Percentiles rank a stretch among this genome's conserved stretches.
Conservation (phyloP, 495 filamentous ascomycete genomes). For the Haplographium delicatum region DNA sequence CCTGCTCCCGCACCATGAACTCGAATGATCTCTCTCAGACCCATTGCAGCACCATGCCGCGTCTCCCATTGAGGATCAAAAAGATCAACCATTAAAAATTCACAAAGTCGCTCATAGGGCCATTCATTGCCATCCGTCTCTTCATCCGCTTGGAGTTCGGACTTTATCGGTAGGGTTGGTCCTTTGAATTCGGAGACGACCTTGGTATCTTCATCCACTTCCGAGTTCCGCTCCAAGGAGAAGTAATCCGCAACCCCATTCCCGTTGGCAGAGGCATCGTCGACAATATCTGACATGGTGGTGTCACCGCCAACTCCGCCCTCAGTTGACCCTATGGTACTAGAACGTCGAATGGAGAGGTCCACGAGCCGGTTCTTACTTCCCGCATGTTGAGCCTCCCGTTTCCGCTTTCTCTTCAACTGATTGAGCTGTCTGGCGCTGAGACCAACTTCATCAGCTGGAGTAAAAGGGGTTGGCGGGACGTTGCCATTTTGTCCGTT, state of each 20-base stretch:
- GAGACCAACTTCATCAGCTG: slow-evolving; percentile 42
- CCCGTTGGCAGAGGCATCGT: slow-evolving; percentile 39
- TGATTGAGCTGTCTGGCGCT: slow-evolving; percentile 92
- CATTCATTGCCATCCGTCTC: slow-evolving; percentile 79
- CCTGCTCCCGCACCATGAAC: slow-evolving; percentile 93
- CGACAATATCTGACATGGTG: slow-evolving; percentile 61
- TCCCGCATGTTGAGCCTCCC: slow-evolving; percentile 70
- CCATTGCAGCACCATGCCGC: slow-evolving; percentile 96
- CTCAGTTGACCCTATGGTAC: slow-evolving; percentile 53
- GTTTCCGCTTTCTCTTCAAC: slow-evolving; percentile 84
- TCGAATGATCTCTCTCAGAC: slow-evolving; percentile 82
- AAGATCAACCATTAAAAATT: slow-evolving; percentile 85
- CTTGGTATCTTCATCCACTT: slow-evolving; percentile 81
- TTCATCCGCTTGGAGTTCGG: slow-evolving; percentile 61
- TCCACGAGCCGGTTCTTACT: slow-evolving; percentile 91
- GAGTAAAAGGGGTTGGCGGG: slow-evolving; percentile 1
- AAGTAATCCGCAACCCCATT: slow-evolving; percentile 69
- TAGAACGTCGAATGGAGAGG: slow-evolving; percentile 64
- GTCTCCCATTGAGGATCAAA: slow-evolving; percentile 96
- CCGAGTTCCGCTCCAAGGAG: slow-evolving; percentile 64
- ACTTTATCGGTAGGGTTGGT: slow-evolving; percentile 53
- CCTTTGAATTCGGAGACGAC: slow-evolving; percentile 97
- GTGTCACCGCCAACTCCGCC: slow-evolving; percentile 28
- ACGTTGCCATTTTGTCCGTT: slow-evolving; percentile 25
- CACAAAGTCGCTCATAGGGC: slow-evolving; percentile 91